These are phyloP conservation scores for Nigrospora sphaerica DNA, from an alignment of 2,329 filamentous ascomycete genomes.

Conservation along the genomic window DNA sequence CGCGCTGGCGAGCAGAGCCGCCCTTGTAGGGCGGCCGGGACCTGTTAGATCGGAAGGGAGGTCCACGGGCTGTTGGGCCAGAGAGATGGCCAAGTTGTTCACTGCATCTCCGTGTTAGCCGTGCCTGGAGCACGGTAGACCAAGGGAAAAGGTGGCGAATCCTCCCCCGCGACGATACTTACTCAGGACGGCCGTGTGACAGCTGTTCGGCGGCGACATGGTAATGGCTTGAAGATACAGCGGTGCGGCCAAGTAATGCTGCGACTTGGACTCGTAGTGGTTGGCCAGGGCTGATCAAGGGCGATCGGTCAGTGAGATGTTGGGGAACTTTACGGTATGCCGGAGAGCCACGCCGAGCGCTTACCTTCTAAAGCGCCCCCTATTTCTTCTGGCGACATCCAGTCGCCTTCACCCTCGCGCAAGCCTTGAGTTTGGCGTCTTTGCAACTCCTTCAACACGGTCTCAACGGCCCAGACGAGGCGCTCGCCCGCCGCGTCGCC, in stretches of 20 bases:
- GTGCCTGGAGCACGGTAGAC: too few species aligned
- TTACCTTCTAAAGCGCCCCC: conserved; percentile 67
- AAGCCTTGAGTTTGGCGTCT: conserved; percentile 60
- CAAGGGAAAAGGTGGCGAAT: background rate
- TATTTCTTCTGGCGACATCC: conserved; percentile 64
- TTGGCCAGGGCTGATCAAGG: conserved; percentile 56
- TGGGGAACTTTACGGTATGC: background rate
- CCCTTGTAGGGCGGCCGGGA: conserved; percentile 39
- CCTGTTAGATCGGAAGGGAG: conserved; percentile 14
- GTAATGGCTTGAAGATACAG: conserved; percentile 80
- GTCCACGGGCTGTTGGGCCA: conserved; percentile 58
- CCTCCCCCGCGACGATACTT: conserved; percentile 21
- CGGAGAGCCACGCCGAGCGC: conserved; percentile 7
- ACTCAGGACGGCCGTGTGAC: conserved; percentile 76
- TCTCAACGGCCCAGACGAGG: conserved; percentile 76
- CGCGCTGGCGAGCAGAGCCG: conserved; percentile 61
- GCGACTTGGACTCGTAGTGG: conserved; percentile 65
- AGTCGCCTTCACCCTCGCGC: conserved; percentile 63
- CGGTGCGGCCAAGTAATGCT: conserved; percentile 76
- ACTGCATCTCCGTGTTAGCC: conserved; percentile 32
- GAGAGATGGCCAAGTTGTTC: conserved; percentile 72
- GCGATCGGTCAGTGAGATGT: conserved; percentile 14
- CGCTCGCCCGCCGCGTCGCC: conserved; percentile 66
- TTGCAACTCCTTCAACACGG: conserved; percentile 66
- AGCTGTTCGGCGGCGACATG: conserved; percentile 54